Evolutionary conservation across 1,284 basidiomycete species (phyloP), one percentile per base, ranked within the genome.

Genomic region (Kalmanozyma brasiliensis): DNA sequence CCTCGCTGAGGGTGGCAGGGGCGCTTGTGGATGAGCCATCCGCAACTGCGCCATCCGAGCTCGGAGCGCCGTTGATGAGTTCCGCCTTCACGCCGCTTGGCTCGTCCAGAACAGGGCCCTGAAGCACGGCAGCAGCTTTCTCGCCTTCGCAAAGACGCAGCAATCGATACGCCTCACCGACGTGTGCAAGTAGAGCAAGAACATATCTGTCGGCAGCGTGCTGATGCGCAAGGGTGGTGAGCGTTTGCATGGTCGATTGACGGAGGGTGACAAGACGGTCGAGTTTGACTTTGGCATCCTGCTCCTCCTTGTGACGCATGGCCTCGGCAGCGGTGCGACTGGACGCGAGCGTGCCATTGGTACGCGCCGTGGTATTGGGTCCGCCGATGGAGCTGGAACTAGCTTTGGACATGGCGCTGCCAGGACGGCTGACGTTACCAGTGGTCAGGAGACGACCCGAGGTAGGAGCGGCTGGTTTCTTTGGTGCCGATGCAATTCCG

Each of bases 151-250:
- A 77, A 20, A 66, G 41, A 8, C 77, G 65, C 49, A 77, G 43
- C 34, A 66, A 52, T 0, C 75, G 61, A 52, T 79, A 79, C 9
- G 73, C 75, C 35, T 77, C 75, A 22, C 67, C 77, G 17, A 79
- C 26, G 16, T 73, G 66, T 8, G 57, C 52, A 34, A 76, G 51
- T 16, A 74, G 38, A 4, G 42, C 55, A 10, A 71, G 45, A 24
- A 76, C 49, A 41, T 60, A 62, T 24, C 40, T 33, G 37, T 77
- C 74, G 3, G 65, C 61, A 8, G 65, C 65, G 9, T 53, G 49
- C 51, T 62, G 68, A 34, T 56, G 57, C 8, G 65, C 53, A 13
- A 66, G 34, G 4, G 42, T 37, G 8, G 52, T 51, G 17, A 59
- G 56, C 43, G 49, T 35, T n/a, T 61, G 48, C 16, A 69, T 13